phyloP scores from a whole-genome alignment of 345 rosid species.

The Stellera chamaejasme region DNA sequence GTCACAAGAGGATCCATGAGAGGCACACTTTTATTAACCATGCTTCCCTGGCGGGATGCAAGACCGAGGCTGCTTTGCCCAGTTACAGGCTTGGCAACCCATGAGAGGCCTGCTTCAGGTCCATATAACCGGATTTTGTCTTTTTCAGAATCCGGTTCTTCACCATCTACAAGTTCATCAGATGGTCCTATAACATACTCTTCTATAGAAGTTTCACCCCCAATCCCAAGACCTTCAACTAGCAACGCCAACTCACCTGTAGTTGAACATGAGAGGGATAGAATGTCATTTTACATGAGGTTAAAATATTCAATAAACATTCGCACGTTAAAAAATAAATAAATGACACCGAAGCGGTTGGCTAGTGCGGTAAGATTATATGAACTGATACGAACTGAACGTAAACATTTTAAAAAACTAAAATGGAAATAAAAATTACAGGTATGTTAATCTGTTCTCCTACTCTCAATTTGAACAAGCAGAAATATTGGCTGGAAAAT shows the following conservation, averaged over 20 bases:
- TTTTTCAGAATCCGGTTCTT: constrained; percentile 45
- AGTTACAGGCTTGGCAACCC: constrained; percentile 79
- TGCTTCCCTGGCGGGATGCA: constrained; percentile 81
- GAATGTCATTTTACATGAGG: no score
- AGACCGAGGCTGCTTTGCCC: constrained; percentile 66
- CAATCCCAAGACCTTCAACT: constrained; percentile 89
- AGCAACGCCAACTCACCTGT: constrained; percentile 97
- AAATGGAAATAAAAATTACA: no score
- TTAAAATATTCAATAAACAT: no score
- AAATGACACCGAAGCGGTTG: no score
- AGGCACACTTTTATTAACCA: constrained; percentile 51
- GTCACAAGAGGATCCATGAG: constrained; percentile 93
- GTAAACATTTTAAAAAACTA: no score
- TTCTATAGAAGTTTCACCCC: constrained; percentile 84
- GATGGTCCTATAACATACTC: constrained; percentile 79
- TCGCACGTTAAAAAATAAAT: neutral
- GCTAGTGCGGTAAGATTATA: no score
- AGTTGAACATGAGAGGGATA: constrained; percentile 8
- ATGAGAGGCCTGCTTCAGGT: constrained; percentile 76
- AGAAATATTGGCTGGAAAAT: no score
- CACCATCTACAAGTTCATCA: constrained; percentile 50
- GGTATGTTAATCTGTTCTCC: no score
- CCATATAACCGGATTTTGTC: constrained; percentile 68
- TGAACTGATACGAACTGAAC: no score
- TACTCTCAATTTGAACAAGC: no score